Conservation (phyloP, 208 protist genomes). For the Lotmaria passim region DNA sequence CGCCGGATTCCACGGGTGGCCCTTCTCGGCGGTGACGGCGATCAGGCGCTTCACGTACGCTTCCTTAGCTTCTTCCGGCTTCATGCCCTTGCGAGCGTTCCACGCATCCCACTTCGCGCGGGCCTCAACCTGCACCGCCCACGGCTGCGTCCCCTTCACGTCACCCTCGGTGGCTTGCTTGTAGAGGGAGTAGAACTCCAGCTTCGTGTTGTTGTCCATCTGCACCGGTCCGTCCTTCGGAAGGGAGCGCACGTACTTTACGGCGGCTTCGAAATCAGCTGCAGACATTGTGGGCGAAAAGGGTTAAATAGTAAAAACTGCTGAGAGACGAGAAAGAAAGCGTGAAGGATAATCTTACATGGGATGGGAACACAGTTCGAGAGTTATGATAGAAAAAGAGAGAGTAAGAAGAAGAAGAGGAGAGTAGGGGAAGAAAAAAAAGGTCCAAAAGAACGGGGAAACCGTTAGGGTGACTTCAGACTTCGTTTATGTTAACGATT, state of each 20-base stretch:
- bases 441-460: background rate
- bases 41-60: conserved; percentile 88
- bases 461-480: background rate
- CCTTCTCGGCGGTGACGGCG: conserved; percentile 70
- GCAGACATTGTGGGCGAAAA: conserved; percentile 51
- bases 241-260: conserved; percentile 84
- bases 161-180: conserved; percentile 98
- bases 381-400: background rate
- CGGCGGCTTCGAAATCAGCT: conserved; percentile 78
- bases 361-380: too few relatives aligned
- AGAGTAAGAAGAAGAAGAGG: background rate
- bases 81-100: conserved; percentile 87
- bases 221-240: conserved; percentile 83
- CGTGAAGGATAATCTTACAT: too few relatives aligned
- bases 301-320: too few relatives aligned
- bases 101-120: conserved; percentile 95
- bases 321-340: background rate
- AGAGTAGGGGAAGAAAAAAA: background rate
- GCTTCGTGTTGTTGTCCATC: conserved; percentile 89
- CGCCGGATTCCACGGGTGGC: conserved; percentile 69
- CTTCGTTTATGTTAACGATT: too few relatives aligned
- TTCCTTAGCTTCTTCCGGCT: conserved; percentile 87
- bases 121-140: conserved; percentile 92
- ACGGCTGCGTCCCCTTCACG: conserved; percentile 89
- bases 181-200: conserved; percentile 95